These are phyloP conservation scores for Schizonepeta tenuifolia DNA, from an alignment of 257 asterid species.

Conservation along the genomic window DNA sequence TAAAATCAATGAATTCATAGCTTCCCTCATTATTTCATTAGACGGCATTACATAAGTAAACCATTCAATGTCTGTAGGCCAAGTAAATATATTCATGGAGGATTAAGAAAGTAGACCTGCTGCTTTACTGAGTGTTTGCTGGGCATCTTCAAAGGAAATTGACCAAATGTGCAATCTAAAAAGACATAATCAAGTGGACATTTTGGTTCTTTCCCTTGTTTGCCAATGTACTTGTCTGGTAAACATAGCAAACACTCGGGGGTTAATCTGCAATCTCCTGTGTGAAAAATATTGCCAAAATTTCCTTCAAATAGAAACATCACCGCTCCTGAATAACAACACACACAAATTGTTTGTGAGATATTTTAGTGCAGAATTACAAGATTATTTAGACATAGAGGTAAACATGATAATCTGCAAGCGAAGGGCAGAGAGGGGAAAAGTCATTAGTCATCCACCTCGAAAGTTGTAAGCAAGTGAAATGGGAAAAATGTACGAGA, in stretches of 20 bases:
- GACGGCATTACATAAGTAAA: neutral
- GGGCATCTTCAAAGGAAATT: conserved; percentile 62
- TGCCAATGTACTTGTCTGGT: conserved; percentile 73
- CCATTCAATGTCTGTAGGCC: conserved; percentile 14
- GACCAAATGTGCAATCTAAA: conserved; percentile 92
- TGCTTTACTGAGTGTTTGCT: conserved; percentile 62
- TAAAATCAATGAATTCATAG: neutral
- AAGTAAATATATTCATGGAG: conserved; percentile 25
- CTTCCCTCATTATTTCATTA: conserved; percentile 1
- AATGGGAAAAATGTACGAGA: conserved; percentile 3
- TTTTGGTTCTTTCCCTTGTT: conserved; percentile 55
- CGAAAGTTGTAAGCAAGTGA: conserved; percentile 16
- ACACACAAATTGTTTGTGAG: conserved; percentile 20
- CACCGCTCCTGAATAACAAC: conserved; percentile 77
- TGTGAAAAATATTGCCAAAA: conserved; percentile 82
- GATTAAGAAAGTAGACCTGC: conserved; percentile 58
- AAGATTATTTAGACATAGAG: neutral
- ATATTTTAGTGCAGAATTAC: conserved; percentile 12
- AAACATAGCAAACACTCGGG: conserved; percentile 74
- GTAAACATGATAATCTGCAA: neutral
- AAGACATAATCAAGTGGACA: conserved; percentile 73
- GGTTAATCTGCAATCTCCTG: conserved; percentile 97
- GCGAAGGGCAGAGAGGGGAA: neutral
- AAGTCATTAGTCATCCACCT: conserved; percentile 1
- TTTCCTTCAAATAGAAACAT: conserved; percentile 88